These are phyloP conservation scores for Linderniella brevidens DNA, from an alignment of 257 asterid species.

Conservation along the genomic window DNA sequence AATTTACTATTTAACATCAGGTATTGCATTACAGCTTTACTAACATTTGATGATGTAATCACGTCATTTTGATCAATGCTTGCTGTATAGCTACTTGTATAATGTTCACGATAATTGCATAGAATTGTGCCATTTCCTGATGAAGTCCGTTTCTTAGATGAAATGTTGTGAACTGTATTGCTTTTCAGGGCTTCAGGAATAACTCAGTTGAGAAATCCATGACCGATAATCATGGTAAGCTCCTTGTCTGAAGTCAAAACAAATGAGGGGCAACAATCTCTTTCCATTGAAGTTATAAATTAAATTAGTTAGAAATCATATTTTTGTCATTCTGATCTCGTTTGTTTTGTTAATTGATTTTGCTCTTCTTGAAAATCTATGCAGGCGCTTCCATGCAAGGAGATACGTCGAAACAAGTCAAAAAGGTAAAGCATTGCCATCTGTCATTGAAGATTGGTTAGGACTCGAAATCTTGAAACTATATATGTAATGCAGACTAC, in stretches of 20 bases:
- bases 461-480: not conserved
- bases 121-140: not conserved
- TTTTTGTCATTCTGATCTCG: not conserved
- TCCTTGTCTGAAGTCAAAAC: conserved; percentile 1
- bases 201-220: conserved; percentile 22
- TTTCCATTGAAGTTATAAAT: conserved; percentile 6
- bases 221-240: conserved; percentile 44
- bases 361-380: conserved; percentile 10
- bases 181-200: conserved; percentile 38
- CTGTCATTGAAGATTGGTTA: not conserved
- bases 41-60: too few relatives aligned
- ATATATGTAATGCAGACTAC: conserved; percentile 27
- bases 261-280: not conserved
- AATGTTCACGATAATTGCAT: not conserved
- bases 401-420: conserved; percentile 23
- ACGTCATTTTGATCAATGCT: too few relatives aligned
- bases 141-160: not conserved
- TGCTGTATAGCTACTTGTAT: too few relatives aligned
- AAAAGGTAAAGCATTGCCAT: conserved; percentile 20
- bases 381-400: conserved; percentile 33
- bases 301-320: not conserved
- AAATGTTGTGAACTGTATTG: conserved; percentile 11
- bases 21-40: too few relatives aligned
- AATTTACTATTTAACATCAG: too few relatives aligned
- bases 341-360: conserved; percentile 8